Percentiles rank a stretch among this genome's conserved stretches.
Evolutionary conservation across 2,329 filamentous ascomycete genomes (phyloP).

Genomic region (Cadophora gregata): DNA sequence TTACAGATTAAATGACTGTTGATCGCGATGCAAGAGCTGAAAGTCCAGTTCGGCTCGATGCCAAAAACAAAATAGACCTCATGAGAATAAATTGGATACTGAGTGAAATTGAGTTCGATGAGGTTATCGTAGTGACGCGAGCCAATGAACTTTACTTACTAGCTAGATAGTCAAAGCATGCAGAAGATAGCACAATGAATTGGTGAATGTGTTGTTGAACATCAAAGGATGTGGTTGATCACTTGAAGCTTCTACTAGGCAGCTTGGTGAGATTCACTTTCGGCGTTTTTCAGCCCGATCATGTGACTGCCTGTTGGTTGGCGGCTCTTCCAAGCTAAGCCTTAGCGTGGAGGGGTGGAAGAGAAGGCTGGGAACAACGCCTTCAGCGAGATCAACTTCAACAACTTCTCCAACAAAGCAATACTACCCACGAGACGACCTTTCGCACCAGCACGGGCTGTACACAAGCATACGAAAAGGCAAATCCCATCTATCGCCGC

Average conservation of each 20-base stretch:
- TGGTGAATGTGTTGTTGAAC: not conserved
- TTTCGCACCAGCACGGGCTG: slow-evolving; percentile 39
- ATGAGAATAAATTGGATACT: not conserved
- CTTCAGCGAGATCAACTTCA: slow-evolving; percentile 27
- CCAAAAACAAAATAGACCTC: not conserved
- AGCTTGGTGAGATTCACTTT: not conserved
- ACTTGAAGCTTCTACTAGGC: not conserved
- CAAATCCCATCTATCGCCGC: slow-evolving; percentile 32
- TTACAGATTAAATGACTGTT: too few species aligned
- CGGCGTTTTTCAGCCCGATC: not conserved
- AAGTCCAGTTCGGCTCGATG: too few species aligned
- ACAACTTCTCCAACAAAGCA: slow-evolving; percentile 33
- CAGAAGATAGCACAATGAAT: not conserved
- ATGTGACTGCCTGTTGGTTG: not conserved
- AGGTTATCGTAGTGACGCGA: not conserved
- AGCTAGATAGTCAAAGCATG: not conserved
- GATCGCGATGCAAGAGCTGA: too few species aligned
- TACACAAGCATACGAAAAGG: slow-evolving; percentile 29
- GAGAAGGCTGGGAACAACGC: slow-evolving; percentile 33
- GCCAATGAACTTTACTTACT: not conserved
- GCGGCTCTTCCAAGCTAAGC: slow-evolving; percentile 6
- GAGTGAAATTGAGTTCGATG: not conserved
- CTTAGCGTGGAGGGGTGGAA: slow-evolving; percentile 25
- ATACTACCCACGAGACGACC: slow-evolving; percentile 29
- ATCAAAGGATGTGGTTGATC: not conserved